Evolutionary conservation across 306 rosid genomes (phyloP), one percentile per base, ranked within the genome.

Genomic region (Fragaria nilgerrensis): DNA sequence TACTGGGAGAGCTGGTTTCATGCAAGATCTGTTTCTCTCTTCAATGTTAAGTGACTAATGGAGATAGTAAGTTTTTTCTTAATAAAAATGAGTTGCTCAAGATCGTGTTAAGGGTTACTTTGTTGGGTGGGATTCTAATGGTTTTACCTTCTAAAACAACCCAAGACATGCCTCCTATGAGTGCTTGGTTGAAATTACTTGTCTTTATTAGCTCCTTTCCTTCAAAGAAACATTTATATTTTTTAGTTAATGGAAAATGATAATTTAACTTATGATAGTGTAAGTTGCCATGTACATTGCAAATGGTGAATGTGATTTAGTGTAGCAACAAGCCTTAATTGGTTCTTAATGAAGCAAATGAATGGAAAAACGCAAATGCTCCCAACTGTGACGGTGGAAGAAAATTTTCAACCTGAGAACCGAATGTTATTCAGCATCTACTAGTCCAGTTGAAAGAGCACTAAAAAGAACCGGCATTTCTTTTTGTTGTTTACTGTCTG

Each of bases 1-100:
- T 15, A 87, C 95, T 3, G 99, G 90, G 78, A 91, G 96, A 85
- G 88, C 98, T 53, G 89, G 91, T 74, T 96, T 96, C 83, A 78
- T 92, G 89, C 99, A 90, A 86, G 98, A 96, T 84, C 73, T 96
- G 89, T 78, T 96, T 75, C 72, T 92, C 25, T 71, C 97, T 20
- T 91, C 90, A 43, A 84, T 96, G 81, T 85, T 92, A 64, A 84
- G 82, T 37, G 89, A 89, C 74, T 86, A 84, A 80, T 62, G 64
- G 81, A 83, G 78, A 77, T 74, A 64, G 81, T 52, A 82, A 82
- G 91, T 72, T 77, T 75, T 34, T 74, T 69, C 56, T 34, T 11
- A 80, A 74, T 75, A 66, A 77, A 81, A 69, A 63, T 49, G 72
- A 73, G 77, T 84, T 84, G 37, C 79, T 79, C 78, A 74, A 84